Evolutionary conservation across 768 basidiomycete genomes (phyloP), one percentile per base, ranked within the genome.

Genomic region (Leccinum olivaceopallidum): DNA sequence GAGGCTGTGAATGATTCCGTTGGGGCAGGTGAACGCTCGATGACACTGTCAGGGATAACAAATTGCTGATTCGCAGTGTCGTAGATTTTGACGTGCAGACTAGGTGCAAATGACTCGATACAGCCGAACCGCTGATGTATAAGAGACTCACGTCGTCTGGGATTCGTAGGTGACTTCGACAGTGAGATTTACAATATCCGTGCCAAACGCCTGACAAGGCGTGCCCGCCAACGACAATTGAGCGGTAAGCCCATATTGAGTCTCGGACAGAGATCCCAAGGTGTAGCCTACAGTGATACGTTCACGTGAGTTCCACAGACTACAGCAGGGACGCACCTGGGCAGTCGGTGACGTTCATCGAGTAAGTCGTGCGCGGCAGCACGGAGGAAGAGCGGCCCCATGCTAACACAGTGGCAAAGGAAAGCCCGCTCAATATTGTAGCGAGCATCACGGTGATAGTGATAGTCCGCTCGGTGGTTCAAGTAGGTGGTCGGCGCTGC

Each of bases 131-230:
- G 2, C 22, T 2, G 10, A 56, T 20, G 34, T 20, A 34, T 5
- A 49, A 56, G 26, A 6, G 22, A 67, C 74, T 50, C 62, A 84
- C 83, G 81, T 77, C 47, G 81, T 77, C 56, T 72, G 72, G 22
- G 80, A 82, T 70, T 90, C 87, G 66, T 90, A 89, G 13, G 81
- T 83, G 8, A 90, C 85, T 67, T 86, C 75, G 22, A 92, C 76
- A 16, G 82, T 85, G 20, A 91, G 79, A 60, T 84, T 73, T 0
- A 71, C 53, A 32, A 89, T 74, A 64, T 90, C 89, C 1, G 65
- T 73, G 5, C 88, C 88, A 64, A 88, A 90, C 3, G 83, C 85
- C 62, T 89, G 79, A 68, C 89, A 92, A 8, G 83, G 77, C 14
- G 73, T 47, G 2, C 87, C 87, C 1, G 81, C 79, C 6, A 90